Base-by-base conservation (phyloP, 805 yeast genomes). In the Osmozyma mogii region DNA sequence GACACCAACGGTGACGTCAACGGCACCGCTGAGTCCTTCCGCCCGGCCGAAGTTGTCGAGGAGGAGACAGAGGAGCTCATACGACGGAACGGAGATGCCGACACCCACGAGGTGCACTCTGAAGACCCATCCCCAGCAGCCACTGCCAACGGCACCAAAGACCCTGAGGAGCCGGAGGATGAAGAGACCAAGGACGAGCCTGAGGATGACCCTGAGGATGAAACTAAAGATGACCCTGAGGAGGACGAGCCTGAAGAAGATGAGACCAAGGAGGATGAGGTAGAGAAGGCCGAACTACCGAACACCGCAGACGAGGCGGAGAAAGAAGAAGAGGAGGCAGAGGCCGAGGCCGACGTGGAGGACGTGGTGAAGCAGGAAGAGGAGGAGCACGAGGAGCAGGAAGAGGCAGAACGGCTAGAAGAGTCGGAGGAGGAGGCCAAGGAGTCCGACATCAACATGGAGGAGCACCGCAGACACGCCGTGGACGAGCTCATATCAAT, bases 401-500 rank as follows among this genome's bases (percentile, higher is more conserved):
- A 30, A 6, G 18, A 15, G 10, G 28, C 29, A 9, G 18, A 17
- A 3, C 25, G 18, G 4, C 18, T 4, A 15, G 28, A 21, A 3
- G 36, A 25, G 3, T 22, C 17, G 9, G 28, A 22, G 13, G 32
- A 19, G 4, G 29, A 28, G 10, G 25, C 23, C 21, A 18, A 18
- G 9, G 24, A 15, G 14, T 9, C 9, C 16, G 44, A 30, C 24
- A 20, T 38, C 12, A 46, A 53, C 28, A 33, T 60, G 28, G 63
- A 60, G 34, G 63, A 61, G 33, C 65, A 61, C 36, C 40, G 92
- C 9, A 65, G 70, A 33, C 65, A 68, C 15, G 95, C 95, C 2
- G 62, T 89, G 30, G 70, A 72, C 29, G 80, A 74, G 30, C 71
- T 92, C 30, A 79, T 87, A 3, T 73, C 71, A 15, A 85, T 92